Conservation (phyloP, 1,284 basidiomycete genomes). For the Peniophora sp. region DNA sequence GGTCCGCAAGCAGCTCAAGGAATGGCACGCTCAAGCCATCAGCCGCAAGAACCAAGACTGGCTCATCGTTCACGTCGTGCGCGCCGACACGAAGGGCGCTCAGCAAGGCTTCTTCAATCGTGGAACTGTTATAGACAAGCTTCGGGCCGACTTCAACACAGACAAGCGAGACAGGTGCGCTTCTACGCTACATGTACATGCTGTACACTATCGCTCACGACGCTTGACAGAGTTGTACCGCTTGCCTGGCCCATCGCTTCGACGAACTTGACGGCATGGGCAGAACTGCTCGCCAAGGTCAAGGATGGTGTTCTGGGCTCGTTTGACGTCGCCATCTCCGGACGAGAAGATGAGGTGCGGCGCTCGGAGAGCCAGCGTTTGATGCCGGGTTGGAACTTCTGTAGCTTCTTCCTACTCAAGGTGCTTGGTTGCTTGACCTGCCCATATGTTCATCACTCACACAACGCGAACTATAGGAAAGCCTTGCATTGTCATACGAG, state of each 20-base stretch:
- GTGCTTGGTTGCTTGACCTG: conserved; percentile 28
- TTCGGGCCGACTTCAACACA: conserved; percentile 87
- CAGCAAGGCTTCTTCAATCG: conserved; percentile 70
- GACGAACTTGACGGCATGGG: conserved; percentile 81
- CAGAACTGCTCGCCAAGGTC: conserved; percentile 80
- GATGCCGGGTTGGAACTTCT: conserved; percentile 96
- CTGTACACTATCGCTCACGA: conserved; percentile 13
- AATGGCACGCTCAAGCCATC: conserved; percentile 73
- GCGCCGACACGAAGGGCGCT: conserved; percentile 53
- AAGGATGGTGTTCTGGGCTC: conserved; percentile 83
- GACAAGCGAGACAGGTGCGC: conserved; percentile 82
- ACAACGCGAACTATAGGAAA: conserved; percentile 66
- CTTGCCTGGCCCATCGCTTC: conserved; percentile 60
- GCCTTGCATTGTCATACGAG: conserved; percentile 86
- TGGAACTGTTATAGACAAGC: conserved; percentile 82
- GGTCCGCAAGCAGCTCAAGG: conserved; percentile 80
- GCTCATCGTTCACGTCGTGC: conserved; percentile 79
- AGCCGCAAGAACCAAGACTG: conserved; percentile 83
- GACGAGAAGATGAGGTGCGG: conserved; percentile 83
- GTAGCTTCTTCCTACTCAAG: conserved; percentile 92
- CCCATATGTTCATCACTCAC: conserved; percentile 3
- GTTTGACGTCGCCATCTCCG: conserved; percentile 73
- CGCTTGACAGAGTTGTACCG: conserved; percentile 62
- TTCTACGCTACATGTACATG: not conserved
- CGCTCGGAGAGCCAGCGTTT: conserved; percentile 79